Conservation (phyloP, 1,139 yeast species). For the Keqinozyma sinolaborantium region DNA sequence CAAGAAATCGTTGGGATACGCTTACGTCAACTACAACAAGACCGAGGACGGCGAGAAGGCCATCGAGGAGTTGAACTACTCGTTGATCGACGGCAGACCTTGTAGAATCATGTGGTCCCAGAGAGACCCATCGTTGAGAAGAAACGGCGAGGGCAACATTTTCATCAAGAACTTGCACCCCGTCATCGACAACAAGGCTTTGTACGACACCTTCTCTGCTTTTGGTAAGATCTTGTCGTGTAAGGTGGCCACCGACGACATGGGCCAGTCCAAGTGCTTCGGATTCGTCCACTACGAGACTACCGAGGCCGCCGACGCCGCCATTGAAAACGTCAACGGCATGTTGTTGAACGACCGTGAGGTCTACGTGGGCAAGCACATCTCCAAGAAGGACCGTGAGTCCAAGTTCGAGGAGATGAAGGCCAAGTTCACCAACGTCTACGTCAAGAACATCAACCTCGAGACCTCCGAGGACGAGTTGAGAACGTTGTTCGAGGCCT, state of each 20-base stretch:
- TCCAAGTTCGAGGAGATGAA: conserved; percentile 88
- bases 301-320: conserved; percentile 89
- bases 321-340: conserved; percentile 97
- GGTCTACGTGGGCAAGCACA: conserved; percentile 94
- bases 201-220: conserved; percentile 96
- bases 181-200: conserved; percentile 97
- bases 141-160: conserved; percentile 95
- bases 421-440: conserved; percentile 93
- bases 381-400: conserved; percentile 92
- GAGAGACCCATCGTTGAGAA: conserved; percentile 96
- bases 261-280: conserved; percentile 91
- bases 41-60: conserved; percentile 92
- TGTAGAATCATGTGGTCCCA: conserved; percentile 99
- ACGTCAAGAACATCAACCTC: conserved; percentile 81
- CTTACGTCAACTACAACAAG: conserved; percentile 95
- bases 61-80: conserved; percentile 91
- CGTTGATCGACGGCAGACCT: conserved; percentile 91
- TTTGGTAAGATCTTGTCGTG: conserved; percentile 96
- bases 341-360: conserved; percentile 97
- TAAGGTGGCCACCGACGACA: conserved; percentile 94
- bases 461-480: conserved; percentile 75
- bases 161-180: conserved; percentile 98
- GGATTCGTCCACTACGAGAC: conserved; percentile 98
- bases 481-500: conserved; percentile 65
- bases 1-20: conserved; percentile 96